A percentile compares a stretch with the other conserved stretches of the same genome.
Evolutionary conservation across 2,329 filamentous ascomycete genomes (phyloP).

Genomic region (Fusarium nisikadoi): DNA sequence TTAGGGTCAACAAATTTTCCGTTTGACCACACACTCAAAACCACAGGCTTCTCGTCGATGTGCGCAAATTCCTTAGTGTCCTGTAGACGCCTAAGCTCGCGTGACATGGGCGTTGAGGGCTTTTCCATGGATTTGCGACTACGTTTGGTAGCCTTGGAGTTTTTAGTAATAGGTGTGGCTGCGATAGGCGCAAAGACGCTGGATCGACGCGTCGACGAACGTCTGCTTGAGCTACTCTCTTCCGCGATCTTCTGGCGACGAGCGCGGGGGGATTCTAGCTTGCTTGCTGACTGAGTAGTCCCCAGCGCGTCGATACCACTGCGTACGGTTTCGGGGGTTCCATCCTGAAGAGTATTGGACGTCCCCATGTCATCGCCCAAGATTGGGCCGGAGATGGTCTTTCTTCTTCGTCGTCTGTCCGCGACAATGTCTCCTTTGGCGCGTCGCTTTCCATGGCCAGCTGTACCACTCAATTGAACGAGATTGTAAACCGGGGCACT

Average conservation of each 20-base stretch:
- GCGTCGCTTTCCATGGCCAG: slow-evolving; percentile 67
- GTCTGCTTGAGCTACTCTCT: slow-evolving; percentile 46
- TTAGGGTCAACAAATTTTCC: slow-evolving; percentile 68
- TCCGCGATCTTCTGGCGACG: slow-evolving; percentile 47
- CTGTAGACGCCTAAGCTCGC: slow-evolving; percentile 69
- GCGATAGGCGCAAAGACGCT: slow-evolving; percentile 52
- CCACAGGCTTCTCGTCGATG: slow-evolving; percentile 67
- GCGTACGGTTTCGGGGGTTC: slow-evolving; percentile 38
- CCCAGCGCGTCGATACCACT: slow-evolving; percentile 60
- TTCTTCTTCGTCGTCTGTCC: slow-evolving; percentile 58
- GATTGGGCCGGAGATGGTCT: slow-evolving; percentile 57
- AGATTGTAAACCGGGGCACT: slow-evolving; percentile 74
- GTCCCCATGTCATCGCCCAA: slow-evolving; percentile 1
- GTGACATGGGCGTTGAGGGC: slow-evolving; percentile 58
- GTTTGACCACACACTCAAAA: slow-evolving; percentile 72
- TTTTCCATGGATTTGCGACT: slow-evolving; percentile 65
- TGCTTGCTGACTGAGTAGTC: slow-evolving; percentile 55
- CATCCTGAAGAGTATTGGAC: slow-evolving; percentile 20
- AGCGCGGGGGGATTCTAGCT: slow-evolving; percentile 49
- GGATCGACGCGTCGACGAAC: slow-evolving; percentile 56
- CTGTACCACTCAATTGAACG: slow-evolving; percentile 69
- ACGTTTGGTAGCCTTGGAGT: slow-evolving; percentile 69
- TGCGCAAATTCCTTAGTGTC: slow-evolving; percentile 71
- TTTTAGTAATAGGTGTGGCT: slow-evolving; percentile 59
- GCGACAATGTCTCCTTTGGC: slow-evolving; percentile 61